A percentile compares a stretch with the other conserved stretches of the same genome.
Conservation (phyloP, 495 filamentous ascomycete genomes). For the Physcia stellaris region DNA sequence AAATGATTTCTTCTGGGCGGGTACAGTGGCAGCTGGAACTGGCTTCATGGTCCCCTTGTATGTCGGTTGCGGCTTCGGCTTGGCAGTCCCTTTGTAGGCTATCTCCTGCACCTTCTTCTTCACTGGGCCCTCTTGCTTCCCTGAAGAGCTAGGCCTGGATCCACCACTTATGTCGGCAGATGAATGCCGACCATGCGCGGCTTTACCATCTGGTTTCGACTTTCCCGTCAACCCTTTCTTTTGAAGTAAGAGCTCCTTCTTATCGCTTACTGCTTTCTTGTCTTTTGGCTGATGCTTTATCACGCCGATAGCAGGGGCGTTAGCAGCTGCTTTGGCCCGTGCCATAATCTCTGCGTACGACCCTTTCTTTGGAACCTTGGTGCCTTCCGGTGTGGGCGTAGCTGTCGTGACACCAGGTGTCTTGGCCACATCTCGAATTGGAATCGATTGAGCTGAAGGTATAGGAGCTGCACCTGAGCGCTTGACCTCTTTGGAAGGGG, state of each 20-base stretch:
- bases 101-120: slow-evolving; percentile 14
- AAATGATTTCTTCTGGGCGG: slow-evolving; percentile 24
- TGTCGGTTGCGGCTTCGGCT: slow-evolving; percentile 26
- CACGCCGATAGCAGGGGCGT: slow-evolving; percentile 17
- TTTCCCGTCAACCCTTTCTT: slow-evolving; percentile 13
- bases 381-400: slow-evolving; percentile 16
- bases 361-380: slow-evolving; percentile 49
- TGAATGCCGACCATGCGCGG: neutral
- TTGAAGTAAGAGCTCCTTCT: slow-evolving; percentile 14
- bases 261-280: slow-evolving; percentile 17
- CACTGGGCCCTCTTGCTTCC: neutral
- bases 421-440: slow-evolving; percentile 4
- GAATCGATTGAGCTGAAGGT: neutral
- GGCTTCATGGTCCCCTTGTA: slow-evolving; percentile 47
- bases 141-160: slow-evolving; percentile 10
- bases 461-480: slow-evolving; percentile 13
- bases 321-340: slow-evolving; percentile 41
- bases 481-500: no score
- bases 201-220: neutral
- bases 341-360: slow-evolving; percentile 58
- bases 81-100: slow-evolving; percentile 39
- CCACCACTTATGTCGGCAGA: slow-evolving; percentile 7
- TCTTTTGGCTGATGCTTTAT: slow-evolving; percentile 33
- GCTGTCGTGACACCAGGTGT: no score
- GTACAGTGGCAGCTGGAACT: slow-evolving; percentile 17